Base-by-base conservation (phyloP, 345 rosid species). In the Citrus medica region DNA sequence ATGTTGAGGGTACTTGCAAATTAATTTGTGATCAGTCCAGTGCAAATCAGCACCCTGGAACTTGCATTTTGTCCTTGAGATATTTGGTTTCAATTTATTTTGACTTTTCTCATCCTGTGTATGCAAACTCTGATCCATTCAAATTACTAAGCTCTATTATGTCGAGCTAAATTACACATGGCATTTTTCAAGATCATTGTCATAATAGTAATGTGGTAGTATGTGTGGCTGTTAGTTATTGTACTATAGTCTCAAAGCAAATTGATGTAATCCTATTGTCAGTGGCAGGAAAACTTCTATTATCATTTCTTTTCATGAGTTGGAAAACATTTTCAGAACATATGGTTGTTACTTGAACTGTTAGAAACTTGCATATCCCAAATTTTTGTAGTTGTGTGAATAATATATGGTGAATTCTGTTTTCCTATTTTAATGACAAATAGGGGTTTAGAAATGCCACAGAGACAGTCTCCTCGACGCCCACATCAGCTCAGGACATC, bases 381-480 rank as follows among this genome's bases (percentile, higher is more conserved):
- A 53, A 8, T 37, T 40, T 19, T 17, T 5, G 7, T 32, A 17
- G 69, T 53, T 59, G 22, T 62, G 28, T 32, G 65, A 64, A 8
- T 38, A 12, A 35, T 14, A 19, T 48, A 21, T 37, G 24, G 16
- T 22, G 25, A 21, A 7, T 65, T 81, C 38, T 33, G 13, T 42
- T 33, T 53, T 67, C 68, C 51, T n/a, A 10, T 40, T 35, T 70
- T 21, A 25, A 38, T 83, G 80, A 30, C 61, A 21, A 68, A 9
- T 72, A 90, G 93, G 86, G 88, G 87, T 25, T 79, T 93, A 35
- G 99, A 95, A 83, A 68, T 87, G 84, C 88, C 92, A 65, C 97
- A 91, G 82, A 88, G 92, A 84, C 99, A 82, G 85, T 85, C 97
- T 76, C 88, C 90, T 67, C 87, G 94, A 76, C 90, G 87, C 28